Conservation (phyloP, 129 eudicot genomes). For the Calendula officinalis region DNA sequence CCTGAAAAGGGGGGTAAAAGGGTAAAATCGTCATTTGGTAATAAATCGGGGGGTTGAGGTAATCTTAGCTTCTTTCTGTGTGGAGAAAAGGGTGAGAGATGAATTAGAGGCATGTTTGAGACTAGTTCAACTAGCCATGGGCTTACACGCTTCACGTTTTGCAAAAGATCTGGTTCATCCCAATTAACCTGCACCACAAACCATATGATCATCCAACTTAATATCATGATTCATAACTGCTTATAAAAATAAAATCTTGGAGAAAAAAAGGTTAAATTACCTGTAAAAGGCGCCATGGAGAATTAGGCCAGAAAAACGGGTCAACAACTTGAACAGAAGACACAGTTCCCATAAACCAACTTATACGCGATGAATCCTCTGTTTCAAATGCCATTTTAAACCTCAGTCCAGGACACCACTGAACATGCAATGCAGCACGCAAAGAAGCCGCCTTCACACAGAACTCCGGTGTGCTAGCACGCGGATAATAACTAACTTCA, state of each 20-base stretch:
- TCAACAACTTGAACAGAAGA: constrained; percentile 76
- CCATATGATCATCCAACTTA: too few relatives aligned
- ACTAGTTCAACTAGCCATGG: constrained; percentile 83
- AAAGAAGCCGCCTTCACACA: constrained; percentile 55
- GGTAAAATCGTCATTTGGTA: constrained; percentile 41
- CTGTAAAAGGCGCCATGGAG: constrained; percentile 91
- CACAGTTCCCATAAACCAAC: constrained; percentile 90
- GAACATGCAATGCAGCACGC: constrained; percentile 46
- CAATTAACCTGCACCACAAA: constrained; percentile 49
- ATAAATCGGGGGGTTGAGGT: constrained; percentile 46
- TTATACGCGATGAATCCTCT: constrained; percentile 74
- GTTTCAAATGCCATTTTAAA: constrained; percentile 77
- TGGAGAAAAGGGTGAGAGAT: constrained; percentile 67
- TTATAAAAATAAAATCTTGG: neutral
- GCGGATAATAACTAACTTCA: constrained; percentile 65
- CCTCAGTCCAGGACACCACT: constrained; percentile 68
- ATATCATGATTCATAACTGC: too few relatives aligned
- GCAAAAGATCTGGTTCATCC: constrained; percentile 81
- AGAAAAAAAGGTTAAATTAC: constrained; percentile 28
- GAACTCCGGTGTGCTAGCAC: constrained; percentile 75
- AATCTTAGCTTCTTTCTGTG: constrained; percentile 63
- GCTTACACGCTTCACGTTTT: constrained; percentile 82
- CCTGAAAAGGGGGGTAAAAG: constrained; percentile 53
- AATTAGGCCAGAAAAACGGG: constrained; percentile 78
- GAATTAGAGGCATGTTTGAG: constrained; percentile 59